phyloP scores from a whole-genome alignment of 1,139 yeast genomes.

The Geotrichum citri-aurantii region DNA sequence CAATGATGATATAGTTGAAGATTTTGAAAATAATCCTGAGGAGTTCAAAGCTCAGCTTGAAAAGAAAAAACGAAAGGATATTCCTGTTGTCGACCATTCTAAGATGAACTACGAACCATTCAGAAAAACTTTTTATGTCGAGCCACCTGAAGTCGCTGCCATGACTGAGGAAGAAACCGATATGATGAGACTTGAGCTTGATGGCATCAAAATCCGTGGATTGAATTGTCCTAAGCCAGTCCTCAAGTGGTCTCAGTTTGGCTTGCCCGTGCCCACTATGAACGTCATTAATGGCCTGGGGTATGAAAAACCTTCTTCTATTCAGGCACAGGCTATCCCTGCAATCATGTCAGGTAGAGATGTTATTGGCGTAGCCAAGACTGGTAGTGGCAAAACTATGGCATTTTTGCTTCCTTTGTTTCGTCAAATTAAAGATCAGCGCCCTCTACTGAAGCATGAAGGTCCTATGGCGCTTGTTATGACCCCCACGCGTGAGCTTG shows the following conservation, averaged over 20 bases:
- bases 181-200: conserved; percentile 49
- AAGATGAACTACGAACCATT: conserved; percentile 49
- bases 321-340: conserved; percentile 89
- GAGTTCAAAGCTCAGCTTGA: conserved; percentile 33
- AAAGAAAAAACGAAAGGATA: conserved; percentile 41
- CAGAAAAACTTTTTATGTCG: conserved; percentile 58
- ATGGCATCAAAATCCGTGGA: conserved; percentile 63
- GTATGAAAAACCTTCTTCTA: conserved; percentile 70
- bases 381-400: conserved; percentile 95
- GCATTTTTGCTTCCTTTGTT: conserved; percentile 81
- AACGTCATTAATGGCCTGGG: conserved; percentile 47
- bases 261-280: conserved; percentile 58
- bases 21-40: conserved; percentile 31
- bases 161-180: conserved; percentile 50
- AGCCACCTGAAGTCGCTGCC: conserved; percentile 49
- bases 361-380: conserved; percentile 88
- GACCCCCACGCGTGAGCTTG: conserved; percentile 92
- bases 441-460: conserved; percentile 47
- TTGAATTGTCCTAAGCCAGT: conserved; percentile 60
- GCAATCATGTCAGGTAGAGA: conserved; percentile 87
- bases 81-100: conserved; percentile 45
- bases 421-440: conserved; percentile 73
- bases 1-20: conserved; percentile 31
- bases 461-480: conserved; percentile 80
- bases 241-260: conserved; percentile 72